phyloP scores from a whole-genome alignment of 2,329 filamentous ascomycete species.

The Sclerotinia subarctica region DNA sequence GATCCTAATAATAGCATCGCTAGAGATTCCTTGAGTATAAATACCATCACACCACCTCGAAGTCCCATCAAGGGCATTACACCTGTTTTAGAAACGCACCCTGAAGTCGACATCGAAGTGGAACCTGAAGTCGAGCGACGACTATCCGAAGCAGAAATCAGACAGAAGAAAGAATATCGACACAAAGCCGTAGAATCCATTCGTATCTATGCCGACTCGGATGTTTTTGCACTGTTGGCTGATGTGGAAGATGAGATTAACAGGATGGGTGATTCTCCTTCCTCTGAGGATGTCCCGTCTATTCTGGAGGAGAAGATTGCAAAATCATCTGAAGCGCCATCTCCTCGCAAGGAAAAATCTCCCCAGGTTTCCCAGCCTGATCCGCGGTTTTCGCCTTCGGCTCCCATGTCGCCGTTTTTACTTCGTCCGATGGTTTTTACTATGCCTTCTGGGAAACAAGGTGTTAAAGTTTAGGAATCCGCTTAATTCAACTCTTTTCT shows the following conservation, averaged over 20 bases:
- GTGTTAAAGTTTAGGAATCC: background rate
- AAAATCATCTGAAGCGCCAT: background rate
- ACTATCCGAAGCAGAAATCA: background rate
- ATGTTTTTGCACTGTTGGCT: conserved; percentile 63
- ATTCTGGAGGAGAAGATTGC: background rate
- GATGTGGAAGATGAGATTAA: conserved; percentile 63
- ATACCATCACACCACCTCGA: conserved; percentile 31
- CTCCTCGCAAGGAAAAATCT: background rate
- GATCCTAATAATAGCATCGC: too few relatives aligned
- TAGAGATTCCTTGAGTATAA: background rate
- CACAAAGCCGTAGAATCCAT: conserved; percentile 59
- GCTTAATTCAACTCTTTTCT: background rate
- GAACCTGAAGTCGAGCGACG: background rate
- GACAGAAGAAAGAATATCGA: conserved; percentile 12
- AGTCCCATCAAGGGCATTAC: conserved; percentile 45
- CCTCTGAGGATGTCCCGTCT: background rate
- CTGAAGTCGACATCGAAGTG: background rate
- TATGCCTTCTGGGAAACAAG: conserved; percentile 15
- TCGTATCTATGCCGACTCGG: conserved; percentile 64
- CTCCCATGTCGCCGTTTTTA: conserved; percentile 9
- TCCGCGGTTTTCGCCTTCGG: background rate
- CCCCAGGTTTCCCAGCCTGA: background rate
- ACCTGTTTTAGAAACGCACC: background rate
- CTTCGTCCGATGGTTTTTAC: conserved; percentile 12
- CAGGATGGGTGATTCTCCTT: conserved; percentile 36